Base-by-base conservation (phyloP, 352 stramenopile genomes). In the Globisporangium alternatum region DNA sequence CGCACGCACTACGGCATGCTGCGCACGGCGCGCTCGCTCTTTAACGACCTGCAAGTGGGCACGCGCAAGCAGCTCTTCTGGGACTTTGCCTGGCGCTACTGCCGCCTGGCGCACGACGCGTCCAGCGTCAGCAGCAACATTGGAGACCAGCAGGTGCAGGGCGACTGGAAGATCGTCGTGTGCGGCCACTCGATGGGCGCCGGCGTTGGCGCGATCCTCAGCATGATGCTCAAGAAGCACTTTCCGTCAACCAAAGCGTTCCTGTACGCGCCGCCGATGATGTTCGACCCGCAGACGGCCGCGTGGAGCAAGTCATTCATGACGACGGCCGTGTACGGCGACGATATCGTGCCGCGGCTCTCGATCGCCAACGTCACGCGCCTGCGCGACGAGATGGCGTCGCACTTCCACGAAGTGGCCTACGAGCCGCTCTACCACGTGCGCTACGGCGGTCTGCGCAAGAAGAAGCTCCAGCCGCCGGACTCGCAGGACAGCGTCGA, bases 171-270 rank as follows among this genome's bases (percentile, higher is more conserved):
- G 51, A 75, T 96, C 60, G 84, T 93, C 13, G 73, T 95, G 6
- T 87, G 77, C 21, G 88, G 88, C 5, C 88, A 96, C 72, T 93
- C 84, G 49, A 89, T 95, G 74, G 86, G 88, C 33, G 88, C 81
- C n/a, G 88, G 82, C 8, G 85, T 93, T 9, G 81, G 74, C 28
- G 80, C 78, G 22, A 86, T 96, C 48, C 67, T 96, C 12, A 69
- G 76, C 1, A 66, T 95, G 33, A 66, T 95, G 53, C 71, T 93
- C 10, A 72, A 71, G 31, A 78, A 78, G n/a, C 37, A 78, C 21
- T 92, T 91, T 52, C 74, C 72, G 0, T 70, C 67, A 1, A 86
- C 83, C 1, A 75, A 75, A 10, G 84, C 80, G 22, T 91, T 83
- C 54, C 37, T 91, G 51, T 91, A 90, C 51, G 84, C 84, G 3